A percentile compares a stretch with the other conserved stretches of the same genome.
Conservation (phyloP, 345 rosid genomes). For the Reutealis trisperma region DNA sequence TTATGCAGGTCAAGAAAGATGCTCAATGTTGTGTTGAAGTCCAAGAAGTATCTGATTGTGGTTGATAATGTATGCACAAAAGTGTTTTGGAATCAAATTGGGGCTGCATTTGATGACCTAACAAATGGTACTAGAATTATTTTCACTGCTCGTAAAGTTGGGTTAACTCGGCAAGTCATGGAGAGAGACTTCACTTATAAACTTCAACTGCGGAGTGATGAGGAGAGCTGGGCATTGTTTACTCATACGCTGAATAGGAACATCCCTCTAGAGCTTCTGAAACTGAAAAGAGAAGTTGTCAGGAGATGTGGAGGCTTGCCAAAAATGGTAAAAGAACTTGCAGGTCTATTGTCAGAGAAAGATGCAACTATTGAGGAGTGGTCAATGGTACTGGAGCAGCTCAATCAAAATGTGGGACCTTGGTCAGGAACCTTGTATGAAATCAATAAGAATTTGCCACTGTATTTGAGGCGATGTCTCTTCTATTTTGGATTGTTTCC, state of each 20-base stretch:
- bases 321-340: neutral
- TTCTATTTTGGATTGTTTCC: slow-evolving; percentile 14
- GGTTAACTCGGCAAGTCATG: neutral
- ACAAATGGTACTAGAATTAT: slow-evolving; percentile 22
- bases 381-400: slow-evolving; percentile 13
- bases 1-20: neutral
- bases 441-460: neutral
- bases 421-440: neutral
- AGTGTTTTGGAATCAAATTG: neutral
- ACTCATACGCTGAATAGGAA: neutral
- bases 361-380: slow-evolving; percentile 12
- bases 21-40: neutral
- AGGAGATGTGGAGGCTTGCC: slow-evolving; percentile 11
- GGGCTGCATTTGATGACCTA: neutral
- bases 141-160: slow-evolving; percentile 1
- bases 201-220: slow-evolving; percentile 10
- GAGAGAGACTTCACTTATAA: neutral
- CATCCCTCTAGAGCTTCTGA: slow-evolving; percentile 1
- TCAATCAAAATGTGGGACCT: neutral
- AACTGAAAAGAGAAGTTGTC: slow-evolving; percentile 16
- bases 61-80: neutral
- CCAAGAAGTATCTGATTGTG: slow-evolving; percentile 1
- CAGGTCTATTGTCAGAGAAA: slow-evolving; percentile 15
- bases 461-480: slow-evolving; percentile 12
- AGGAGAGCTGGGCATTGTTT: slow-evolving; percentile 22